A percentile compares a stretch with the other conserved stretches of the same genome.
Conservation (phyloP, 2,329 filamentous ascomycete genomes). For the Cytospora schulzeri region DNA sequence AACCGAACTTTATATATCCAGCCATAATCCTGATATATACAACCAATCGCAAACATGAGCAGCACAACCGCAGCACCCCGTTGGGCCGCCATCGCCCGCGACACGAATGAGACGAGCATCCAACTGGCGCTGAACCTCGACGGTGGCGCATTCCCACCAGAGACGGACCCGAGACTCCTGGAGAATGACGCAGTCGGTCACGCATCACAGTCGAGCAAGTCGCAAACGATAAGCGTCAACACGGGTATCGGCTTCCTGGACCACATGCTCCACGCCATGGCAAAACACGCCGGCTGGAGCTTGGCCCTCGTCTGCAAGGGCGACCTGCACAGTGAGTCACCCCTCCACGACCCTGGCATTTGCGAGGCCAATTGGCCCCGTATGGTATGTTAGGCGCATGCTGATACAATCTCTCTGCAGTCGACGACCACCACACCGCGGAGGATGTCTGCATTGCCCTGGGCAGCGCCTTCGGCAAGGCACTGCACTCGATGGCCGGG, state of each 20-base stretch:
- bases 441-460: slow-evolving; percentile 95
- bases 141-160: slow-evolving; percentile 74
- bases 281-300: slow-evolving; percentile 96
- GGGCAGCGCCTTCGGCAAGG: slow-evolving; percentile 78
- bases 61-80: slow-evolving; percentile 48
- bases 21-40: neutral
- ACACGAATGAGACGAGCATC: slow-evolving; percentile 98
- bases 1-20: neutral
- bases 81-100: slow-evolving; percentile 77
- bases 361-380: neutral
- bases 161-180: slow-evolving; percentile 60
- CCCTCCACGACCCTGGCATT: neutral
- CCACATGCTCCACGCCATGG: slow-evolving; percentile 96
- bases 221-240: slow-evolving; percentile 83
- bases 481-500: slow-evolving; percentile 73
- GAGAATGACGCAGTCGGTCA: slow-evolving; percentile 62
- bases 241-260: slow-evolving; percentile 97
- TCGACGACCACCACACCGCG: slow-evolving; percentile 98
- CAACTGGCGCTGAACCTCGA: slow-evolving; percentile 91
- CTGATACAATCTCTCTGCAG: slow-evolving; percentile 45
- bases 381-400: neutral
- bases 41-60: slow-evolving; percentile 28
- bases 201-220: slow-evolving; percentile 80
- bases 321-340: slow-evolving; percentile 79
- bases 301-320: slow-evolving; percentile 80